These are phyloP conservation scores for Grosmannia clavigera DNA, from an alignment of 2,329 filamentous ascomycete genomes.

Conservation along the genomic window DNA sequence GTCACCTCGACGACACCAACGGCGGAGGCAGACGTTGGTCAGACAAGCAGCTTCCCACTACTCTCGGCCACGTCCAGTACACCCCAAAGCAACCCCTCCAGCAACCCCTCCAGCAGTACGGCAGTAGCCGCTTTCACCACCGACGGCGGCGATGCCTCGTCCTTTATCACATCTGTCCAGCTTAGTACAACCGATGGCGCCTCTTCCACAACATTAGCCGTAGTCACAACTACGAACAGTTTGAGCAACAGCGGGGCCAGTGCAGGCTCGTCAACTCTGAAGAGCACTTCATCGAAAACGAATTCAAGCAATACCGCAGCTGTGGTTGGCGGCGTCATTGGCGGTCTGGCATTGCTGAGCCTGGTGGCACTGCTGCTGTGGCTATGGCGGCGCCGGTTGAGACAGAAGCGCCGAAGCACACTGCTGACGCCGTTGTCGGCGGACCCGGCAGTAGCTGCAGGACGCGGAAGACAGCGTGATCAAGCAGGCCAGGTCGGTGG, in stretches of 20 bases:
- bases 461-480: not conserved
- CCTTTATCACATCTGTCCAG: too few species aligned
- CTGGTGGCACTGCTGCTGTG: conserved; percentile 37
- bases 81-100: too few species aligned
- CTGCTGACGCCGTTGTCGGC: conserved; percentile 35
- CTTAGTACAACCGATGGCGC: too few species aligned
- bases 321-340: conserved; percentile 39
- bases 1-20: not conserved
- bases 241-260: not conserved
- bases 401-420: conserved; percentile 32
- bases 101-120: too few species aligned
- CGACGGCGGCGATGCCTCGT: too few species aligned
- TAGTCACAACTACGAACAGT: not conserved
- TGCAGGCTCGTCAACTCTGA: not conserved
- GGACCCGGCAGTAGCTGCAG: conserved; percentile 13
- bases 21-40: not conserved
- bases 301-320: conserved; percentile 25
- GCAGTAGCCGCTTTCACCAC: too few species aligned
- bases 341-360: conserved; percentile 32
- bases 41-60: too few species aligned
- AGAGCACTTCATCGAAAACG: conserved; percentile 10
- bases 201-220: not conserved
- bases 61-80: too few species aligned
- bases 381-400: conserved; percentile 32
- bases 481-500: not conserved